Evolutionary conservation across 208 protist genomes (phyloP).

Genomic region (Plasmodiophora brassicae): DNA sequence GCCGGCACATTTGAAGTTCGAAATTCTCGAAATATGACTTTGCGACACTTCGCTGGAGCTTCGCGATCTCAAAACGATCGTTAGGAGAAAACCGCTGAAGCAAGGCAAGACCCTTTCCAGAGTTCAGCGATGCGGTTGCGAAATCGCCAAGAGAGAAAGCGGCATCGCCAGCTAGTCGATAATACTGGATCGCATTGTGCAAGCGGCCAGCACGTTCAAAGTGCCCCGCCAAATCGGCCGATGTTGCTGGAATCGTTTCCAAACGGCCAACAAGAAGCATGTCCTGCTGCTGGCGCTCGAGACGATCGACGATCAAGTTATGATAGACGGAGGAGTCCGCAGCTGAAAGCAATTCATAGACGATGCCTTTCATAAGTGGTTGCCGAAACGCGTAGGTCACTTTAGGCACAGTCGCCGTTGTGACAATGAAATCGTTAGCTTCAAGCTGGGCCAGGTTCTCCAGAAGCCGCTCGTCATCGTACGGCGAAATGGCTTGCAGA

Average conservation of each 20-base stretch:
- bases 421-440: background rate
- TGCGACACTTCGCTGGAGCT: background rate
- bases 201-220: background rate
- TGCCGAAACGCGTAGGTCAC: slow-evolving; percentile 14
- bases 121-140: background rate
- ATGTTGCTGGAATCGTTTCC: background rate
- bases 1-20: background rate
- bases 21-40: background rate
- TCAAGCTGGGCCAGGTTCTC: slow-evolving; percentile 13
- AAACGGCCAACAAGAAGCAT: background rate
- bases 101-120: background rate
- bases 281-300: slow-evolving; percentile 8
- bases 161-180: background rate
- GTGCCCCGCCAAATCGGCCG: background rate
- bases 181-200: background rate
- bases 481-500: background rate
- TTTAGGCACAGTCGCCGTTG: background rate
- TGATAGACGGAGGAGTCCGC: background rate
- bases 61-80: background rate
- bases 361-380: background rate
- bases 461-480: background rate
- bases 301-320: background rate
- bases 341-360: background rate
- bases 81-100: background rate
- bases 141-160: slow-evolving; percentile 6